Evolutionary conservation across 768 basidiomycete species (phyloP), one percentile per base, ranked within the genome.

Genomic region (Tylopilus balloui): DNA sequence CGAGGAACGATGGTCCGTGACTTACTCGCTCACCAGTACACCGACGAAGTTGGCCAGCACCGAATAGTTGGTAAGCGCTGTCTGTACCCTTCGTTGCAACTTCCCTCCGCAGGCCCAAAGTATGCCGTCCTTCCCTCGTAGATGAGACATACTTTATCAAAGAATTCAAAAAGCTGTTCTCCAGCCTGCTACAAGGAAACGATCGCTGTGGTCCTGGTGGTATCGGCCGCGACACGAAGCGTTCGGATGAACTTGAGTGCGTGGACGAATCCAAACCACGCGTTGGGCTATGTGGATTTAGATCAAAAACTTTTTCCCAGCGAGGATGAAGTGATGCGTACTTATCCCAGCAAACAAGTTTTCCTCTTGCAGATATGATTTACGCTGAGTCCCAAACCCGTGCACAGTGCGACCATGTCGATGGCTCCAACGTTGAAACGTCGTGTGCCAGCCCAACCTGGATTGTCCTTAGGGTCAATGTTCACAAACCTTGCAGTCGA

Each of bases 181-280:
- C 84, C 83, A 8, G 87, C 90, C 66, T 92, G 90, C 66, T 92
- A 92, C 31, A 93, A 79, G 1, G 87, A 84, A n/a, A 88, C 86
- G 49, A 92, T 77, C 0, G 84, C 88, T 0, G 84, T 71, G 15
- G 65, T 51, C n/a, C 69, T 61, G 47, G 71, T 71, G 3, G 76
- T 70, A 56, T 88, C 81, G 0, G 86, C 86, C 4, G 77, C 71
- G 35, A 81, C 73, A 3, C 86, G 78, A 28, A 90, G 71, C 1
- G 82, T 79, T 38, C 74, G 80, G 39, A 81, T 79, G 55, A 86
- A 88, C 61, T 88, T 86, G 31, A 86, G 69, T 12, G 86, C 3
- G 86, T 88, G 14, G 79, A 81, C 0, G 84, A 75, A 60, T 84
- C 83, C 40, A 84, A 71, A 8, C 83, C 81, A 27, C 80, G 73